These are phyloP conservation scores for Adansonia rubrostipa DNA, from an alignment of 441 rosid genomes.

Conservation along the genomic window DNA sequence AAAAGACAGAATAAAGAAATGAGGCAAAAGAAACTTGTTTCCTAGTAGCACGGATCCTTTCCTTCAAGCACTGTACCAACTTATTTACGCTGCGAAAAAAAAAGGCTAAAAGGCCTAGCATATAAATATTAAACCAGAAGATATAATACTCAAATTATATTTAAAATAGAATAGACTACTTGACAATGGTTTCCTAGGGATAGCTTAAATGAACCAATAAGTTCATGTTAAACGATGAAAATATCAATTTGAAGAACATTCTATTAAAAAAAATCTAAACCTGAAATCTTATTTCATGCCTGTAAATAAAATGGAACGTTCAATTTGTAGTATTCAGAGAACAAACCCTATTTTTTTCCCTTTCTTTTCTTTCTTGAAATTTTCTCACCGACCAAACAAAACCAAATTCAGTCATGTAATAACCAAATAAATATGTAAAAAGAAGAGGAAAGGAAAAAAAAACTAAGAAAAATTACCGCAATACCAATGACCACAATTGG, in stretches of 20 bases:
- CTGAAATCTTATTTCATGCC: background rate
- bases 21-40: background rate
- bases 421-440: background rate
- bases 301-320: background rate
- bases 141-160: background rate
- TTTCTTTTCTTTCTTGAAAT: background rate
- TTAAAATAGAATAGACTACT: background rate
- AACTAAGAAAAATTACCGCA: conserved; percentile 26
- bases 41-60: conserved; percentile 23
- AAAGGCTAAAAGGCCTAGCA: background rate
- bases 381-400: conserved; percentile 20
- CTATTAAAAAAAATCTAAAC: background rate
- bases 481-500: conserved; percentile 72
- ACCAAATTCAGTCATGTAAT: conserved; percentile 3
- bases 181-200: background rate
- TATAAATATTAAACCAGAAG: background rate
- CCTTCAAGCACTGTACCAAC: conserved; percentile 16
- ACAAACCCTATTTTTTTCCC: background rate
- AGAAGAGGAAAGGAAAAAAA: background rate
- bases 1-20: background rate
- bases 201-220: background rate
- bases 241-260: background rate
- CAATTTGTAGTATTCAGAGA: background rate
- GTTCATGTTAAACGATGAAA: background rate
- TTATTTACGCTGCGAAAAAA: background rate